These are phyloP conservation scores for Terana coerulea DNA, from an alignment of 768 basidiomycete genomes.

Conservation along the genomic window DNA sequence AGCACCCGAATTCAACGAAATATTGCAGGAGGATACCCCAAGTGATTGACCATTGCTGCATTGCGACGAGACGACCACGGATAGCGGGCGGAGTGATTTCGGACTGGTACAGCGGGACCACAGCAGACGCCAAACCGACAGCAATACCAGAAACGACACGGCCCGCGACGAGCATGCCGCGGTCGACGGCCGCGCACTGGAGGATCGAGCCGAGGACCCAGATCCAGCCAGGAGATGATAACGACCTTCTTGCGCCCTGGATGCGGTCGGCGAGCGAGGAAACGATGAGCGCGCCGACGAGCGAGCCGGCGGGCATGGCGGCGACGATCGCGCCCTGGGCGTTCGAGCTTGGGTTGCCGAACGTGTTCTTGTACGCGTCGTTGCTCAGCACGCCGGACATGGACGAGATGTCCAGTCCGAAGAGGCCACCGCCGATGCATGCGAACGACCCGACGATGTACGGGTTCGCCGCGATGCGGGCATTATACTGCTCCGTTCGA, in stretches of 20 bases:
- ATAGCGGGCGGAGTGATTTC: constrained; percentile 70
- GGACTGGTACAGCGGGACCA: constrained; percentile 74
- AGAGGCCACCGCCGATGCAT: constrained; percentile 77
- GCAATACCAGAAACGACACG: constrained; percentile 61
- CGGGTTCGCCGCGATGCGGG: constrained; percentile 56
- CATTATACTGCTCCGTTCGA: constrained; percentile 39
- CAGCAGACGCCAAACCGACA: constrained; percentile 61
- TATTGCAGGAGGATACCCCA: constrained; percentile 78
- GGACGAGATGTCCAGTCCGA: constrained; percentile 79
- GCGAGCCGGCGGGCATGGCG: constrained; percentile 72
- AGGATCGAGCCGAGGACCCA: constrained; percentile 72
- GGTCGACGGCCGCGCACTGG: constrained; percentile 62
- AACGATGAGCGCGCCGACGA: constrained; percentile 62
- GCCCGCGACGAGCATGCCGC: constrained; percentile 62
- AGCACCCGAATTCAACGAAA: constrained; percentile 74
- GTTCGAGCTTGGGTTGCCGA: constrained; percentile 41
- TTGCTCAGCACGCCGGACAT: constrained; percentile 71
- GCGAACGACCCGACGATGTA: constrained; percentile 78
- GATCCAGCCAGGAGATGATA: constrained; percentile 63
- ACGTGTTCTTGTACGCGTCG: constrained; percentile 29
- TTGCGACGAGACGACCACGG: constrained; percentile 70
- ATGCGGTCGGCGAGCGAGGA: constrained; percentile 59
- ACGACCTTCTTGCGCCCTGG: constrained; percentile 56
- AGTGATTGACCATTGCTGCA: constrained; percentile 78
- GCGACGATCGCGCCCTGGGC: constrained; percentile 76